Conservation (phyloP, 345 rosid genomes). For the Brassica cretica region DNA sequence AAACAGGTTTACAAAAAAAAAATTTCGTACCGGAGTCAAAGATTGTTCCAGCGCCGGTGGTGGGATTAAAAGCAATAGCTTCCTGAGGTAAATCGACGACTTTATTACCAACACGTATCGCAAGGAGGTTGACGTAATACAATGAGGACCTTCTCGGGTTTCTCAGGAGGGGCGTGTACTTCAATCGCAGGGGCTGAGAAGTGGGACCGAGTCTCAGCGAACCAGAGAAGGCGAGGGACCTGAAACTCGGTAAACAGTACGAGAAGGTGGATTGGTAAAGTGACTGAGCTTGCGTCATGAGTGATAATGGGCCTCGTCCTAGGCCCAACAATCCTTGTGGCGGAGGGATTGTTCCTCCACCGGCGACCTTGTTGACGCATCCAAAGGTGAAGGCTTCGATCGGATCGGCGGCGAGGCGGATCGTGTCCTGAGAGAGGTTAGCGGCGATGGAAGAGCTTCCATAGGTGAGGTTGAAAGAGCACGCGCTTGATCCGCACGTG, state of each 20-base stretch:
- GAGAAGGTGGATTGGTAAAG: constrained; percentile 82
- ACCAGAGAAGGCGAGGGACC: constrained; percentile 71
- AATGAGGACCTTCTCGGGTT: constrained; percentile 82
- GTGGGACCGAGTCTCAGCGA: constrained; percentile 78
- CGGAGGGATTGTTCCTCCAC: constrained; percentile 56
- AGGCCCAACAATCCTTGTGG: constrained; percentile 84
- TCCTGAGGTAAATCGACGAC: constrained; percentile 64
- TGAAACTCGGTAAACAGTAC: constrained; percentile 84
- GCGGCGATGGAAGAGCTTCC: constrained; percentile 74
- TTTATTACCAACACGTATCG: constrained; percentile 63
- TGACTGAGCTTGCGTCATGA: constrained; percentile 71
- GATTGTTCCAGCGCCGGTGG: constrained; percentile 88
- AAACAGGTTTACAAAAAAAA: neutral
- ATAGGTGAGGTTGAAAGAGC: constrained; percentile 75
- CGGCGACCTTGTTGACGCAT: constrained; percentile 67
- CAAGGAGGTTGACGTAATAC: constrained; percentile 69
- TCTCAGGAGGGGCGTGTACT: constrained; percentile 67
- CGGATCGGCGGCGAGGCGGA: constrained; percentile 62
- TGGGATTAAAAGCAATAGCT: constrained; percentile 70
- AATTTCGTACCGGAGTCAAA: constrained; percentile 70
- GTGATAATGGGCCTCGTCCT: constrained; percentile 83
- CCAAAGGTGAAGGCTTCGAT: constrained; percentile 72
- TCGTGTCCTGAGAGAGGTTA: constrained; percentile 67
- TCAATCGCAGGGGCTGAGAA: constrained; percentile 72
- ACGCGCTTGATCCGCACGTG: constrained; percentile 61